Evolutionary conservation across 2,329 filamentous ascomycete genomes (phyloP), one percentile per base, ranked within the genome.

Genomic region (Aspergillus glaucus): DNA sequence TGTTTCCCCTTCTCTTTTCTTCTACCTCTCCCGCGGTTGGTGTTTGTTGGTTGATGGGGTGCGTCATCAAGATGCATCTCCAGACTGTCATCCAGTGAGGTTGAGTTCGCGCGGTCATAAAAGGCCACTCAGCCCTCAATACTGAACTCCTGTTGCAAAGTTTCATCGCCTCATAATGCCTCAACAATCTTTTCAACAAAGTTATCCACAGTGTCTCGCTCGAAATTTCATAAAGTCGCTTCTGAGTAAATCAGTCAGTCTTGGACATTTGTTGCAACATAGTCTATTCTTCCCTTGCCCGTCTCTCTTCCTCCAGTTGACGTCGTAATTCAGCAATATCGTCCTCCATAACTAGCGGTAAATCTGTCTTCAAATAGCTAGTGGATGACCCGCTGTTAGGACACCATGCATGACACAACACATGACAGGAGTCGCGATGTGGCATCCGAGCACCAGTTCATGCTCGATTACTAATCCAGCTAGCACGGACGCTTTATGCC

Each of bases 161-260:
- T 4, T 51, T 54, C 36, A 39, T 39, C 36, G n/a, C n/a, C n/a
- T n/a, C n/a, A n/a, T n/a, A n/a, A n/a, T n/a, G n/a, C n/a, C n/a
- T n/a, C n/a, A n/a, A 39, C 15, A 19, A 39, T 19, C 15, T 34
- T 52, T 52, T 58, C 43, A 32, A 59, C 50, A 55, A 61, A 56
- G 41, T 56, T 58, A 53, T 63, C 56, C 22, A 62, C 54, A 2
- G 50, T 59, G 14, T 39, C 36, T 39, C 36, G 36, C 36, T 39
- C 36, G 15, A 39, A 39, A 39, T 39, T 15, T 30, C 48, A 51
- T 44, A 62, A 46, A 12, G 50, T 53, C 7, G 47, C 46, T 55
- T 62, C 59, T 19, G 53, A 61, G 45, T 55, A 58, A 21, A 62
- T 63, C 32, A 50, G 55, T 44, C 21, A 37, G 32, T 58, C 44